These are phyloP conservation scores for Lipomyces orientalis DNA, from an alignment of 805 yeast genomes.

Conservation along the genomic window DNA sequence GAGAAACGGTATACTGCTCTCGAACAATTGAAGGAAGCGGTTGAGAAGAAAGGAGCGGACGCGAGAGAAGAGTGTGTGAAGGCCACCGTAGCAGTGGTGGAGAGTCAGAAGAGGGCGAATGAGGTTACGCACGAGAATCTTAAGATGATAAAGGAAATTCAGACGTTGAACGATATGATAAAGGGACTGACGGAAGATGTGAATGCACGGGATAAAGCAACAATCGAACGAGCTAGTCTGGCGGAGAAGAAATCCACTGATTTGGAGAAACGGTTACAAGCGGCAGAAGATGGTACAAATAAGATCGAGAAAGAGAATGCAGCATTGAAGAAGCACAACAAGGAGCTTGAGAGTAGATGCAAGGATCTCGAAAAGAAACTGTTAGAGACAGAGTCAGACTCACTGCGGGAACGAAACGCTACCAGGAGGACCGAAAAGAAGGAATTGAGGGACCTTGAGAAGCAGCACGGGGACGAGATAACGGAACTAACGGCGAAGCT, in stretches of 20 bases:
- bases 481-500: slow-evolving; percentile 15
- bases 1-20: neutral
- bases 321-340: slow-evolving; percentile 5
- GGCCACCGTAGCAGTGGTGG: slow-evolving; percentile 17
- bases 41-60: slow-evolving; percentile 8
- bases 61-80: slow-evolving; percentile 23
- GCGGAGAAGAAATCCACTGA: slow-evolving; percentile 13
- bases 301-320: slow-evolving; percentile 5
- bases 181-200: neutral
- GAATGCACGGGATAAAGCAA: neutral
- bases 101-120: slow-evolving; percentile 18
- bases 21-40: neutral
- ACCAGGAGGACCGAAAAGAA: slow-evolving; percentile 18
- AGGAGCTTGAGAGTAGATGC: slow-evolving; percentile 18
- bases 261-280: slow-evolving; percentile 1
- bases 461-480: slow-evolving; percentile 19
- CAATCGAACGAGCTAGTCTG: neutral
- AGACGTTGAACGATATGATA: neutral
- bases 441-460: slow-evolving; percentile 18
- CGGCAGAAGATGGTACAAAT: neutral
- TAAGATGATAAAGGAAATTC: slow-evolving; percentile 1
- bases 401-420: slow-evolving; percentile 5
- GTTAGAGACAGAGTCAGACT: slow-evolving; percentile 2
- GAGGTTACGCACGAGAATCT: slow-evolving; percentile 6
- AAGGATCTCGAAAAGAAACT: slow-evolving; percentile 17